Conservation (phyloP, 73 alveolate genomes). For the Tetrahymena malaccensis region DNA sequence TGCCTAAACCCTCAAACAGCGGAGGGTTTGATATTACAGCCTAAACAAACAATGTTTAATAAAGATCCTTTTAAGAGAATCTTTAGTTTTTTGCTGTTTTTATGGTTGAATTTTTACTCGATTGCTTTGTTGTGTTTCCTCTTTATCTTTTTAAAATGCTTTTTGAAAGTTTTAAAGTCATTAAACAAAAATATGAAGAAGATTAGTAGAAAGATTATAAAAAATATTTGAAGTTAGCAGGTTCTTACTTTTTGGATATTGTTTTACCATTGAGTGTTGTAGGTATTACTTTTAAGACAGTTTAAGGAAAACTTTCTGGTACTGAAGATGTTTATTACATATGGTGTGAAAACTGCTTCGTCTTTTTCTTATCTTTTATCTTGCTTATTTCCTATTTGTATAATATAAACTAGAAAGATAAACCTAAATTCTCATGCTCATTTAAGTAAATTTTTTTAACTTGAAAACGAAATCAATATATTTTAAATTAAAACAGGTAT, state of each 20-base stretch:
- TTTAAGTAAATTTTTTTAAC: neutral
- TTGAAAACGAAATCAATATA: neutral
- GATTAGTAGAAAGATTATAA: neutral
- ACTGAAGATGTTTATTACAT: neutral
- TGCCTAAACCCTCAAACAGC: neutral
- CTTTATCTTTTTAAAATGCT: neutral
- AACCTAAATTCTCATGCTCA: neutral
- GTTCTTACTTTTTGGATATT: neutral
- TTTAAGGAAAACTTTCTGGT: neutral
- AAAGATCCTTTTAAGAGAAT: neutral
- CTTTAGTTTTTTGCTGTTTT: neutral
- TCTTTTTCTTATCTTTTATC: neutral
- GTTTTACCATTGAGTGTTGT: neutral
- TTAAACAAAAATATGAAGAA: neutral
- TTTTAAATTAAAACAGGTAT: neutral
- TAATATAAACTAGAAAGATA: neutral
- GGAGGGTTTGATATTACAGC: neutral
- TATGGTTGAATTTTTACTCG: neutral
- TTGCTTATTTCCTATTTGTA: neutral
- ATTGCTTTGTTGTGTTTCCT: neutral
- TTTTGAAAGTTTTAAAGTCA: neutral
- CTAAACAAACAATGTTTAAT: neutral
- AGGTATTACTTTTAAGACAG: neutral
- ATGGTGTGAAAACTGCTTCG: neutral
- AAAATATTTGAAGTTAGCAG: neutral